phyloP scores from a whole-genome alignment of 2,329 filamentous ascomycete species.

The Magnaporthiopsis incrustans region DNA sequence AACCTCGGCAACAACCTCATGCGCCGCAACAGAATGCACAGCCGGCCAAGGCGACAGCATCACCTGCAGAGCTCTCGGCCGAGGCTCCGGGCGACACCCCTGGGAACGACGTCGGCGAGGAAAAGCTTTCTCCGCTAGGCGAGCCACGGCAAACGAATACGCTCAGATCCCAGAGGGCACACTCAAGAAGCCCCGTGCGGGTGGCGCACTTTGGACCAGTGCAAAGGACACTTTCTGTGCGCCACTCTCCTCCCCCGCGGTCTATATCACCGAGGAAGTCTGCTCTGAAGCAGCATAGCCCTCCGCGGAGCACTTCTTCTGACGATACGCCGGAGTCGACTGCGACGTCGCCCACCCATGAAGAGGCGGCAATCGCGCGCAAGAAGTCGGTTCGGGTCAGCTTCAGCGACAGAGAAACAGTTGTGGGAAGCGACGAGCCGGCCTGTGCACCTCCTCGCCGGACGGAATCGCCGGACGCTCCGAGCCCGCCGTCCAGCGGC shows the following conservation, averaged over 20 bases:
- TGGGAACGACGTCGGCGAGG: too few species aligned
- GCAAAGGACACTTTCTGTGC: slow-evolving; percentile 46
- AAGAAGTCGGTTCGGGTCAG: slow-evolving; percentile 69
- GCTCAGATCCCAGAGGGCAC: slow-evolving; percentile 23
- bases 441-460: slow-evolving; percentile 26
- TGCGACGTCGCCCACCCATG: slow-evolving; percentile 19
- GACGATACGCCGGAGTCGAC: slow-evolving; percentile 39
- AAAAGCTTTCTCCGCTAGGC: too few species aligned
- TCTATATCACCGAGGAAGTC: slow-evolving; percentile 73
- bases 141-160: too few species aligned
- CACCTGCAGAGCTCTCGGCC: slow-evolving; percentile 10
- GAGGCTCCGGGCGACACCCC: not conserved
- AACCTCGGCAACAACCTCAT: slow-evolving; percentile 11
- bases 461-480: slow-evolving; percentile 28
- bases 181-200: slow-evolving; percentile 55
- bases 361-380: slow-evolving; percentile 32
- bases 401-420: slow-evolving; percentile 61
- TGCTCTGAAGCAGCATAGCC: slow-evolving; percentile 59
- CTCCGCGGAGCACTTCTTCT: slow-evolving; percentile 44
- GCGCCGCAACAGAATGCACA: slow-evolving; percentile 2
- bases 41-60: not conserved
- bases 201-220: slow-evolving; percentile 58
- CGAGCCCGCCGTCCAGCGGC: slow-evolving; percentile 27
- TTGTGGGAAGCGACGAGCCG: slow-evolving; percentile 39
- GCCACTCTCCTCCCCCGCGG: slow-evolving; percentile 61